Base-by-base conservation (phyloP, 306 rosid genomes). In the Lathyrus oleraceus region DNA sequence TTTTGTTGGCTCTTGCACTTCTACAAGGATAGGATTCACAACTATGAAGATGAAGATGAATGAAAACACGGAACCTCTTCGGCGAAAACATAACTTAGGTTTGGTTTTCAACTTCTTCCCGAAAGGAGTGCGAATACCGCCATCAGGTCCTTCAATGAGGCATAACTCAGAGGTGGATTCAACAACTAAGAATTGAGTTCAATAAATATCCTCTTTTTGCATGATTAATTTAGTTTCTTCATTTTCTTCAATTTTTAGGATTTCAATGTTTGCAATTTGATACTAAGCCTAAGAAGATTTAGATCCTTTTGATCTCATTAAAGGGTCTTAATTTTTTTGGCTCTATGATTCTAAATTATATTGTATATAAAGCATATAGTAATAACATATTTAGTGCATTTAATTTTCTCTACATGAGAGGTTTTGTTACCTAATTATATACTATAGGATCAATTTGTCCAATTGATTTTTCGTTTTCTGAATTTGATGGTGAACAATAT, bases 101-200 rank as follows among this genome's bases (percentile, higher is more conserved):
- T 84, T 82, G 62, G 68, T 82, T 56, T 94, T 94, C 90, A 76
- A 85, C 60, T 87, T 76, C 76, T 81, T 94, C 56, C 99, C 99
- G 53, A 91, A 74, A 88, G 97, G 91, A 67, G 20, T 28, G 1
- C 84, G 81, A 0, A 48, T 87, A 11, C 91, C 97, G 35, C 95
- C 99, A 68, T 94, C 99, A 5, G 97, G 89, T 20, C 99, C 99
- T 36, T 94, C 99, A 43, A 81, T 76, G n/a, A 77, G 96, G 60
- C 99, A 94, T 71, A 94, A 94, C 81, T 65, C 88, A 4, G 67
- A 71, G 44, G 79, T 80, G 67, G 72, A 78, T 76, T 85, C 97
- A 23, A 40, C 81, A 3, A 89, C 97, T 67, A 65, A 71, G 3
- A 83, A 87, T 79, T 90, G 76, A 86, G 72, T 30, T 42, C 6